Base-by-base conservation (phyloP, 2,329 filamentous ascomycete genomes). In the Arachnomyces sp. region DNA sequence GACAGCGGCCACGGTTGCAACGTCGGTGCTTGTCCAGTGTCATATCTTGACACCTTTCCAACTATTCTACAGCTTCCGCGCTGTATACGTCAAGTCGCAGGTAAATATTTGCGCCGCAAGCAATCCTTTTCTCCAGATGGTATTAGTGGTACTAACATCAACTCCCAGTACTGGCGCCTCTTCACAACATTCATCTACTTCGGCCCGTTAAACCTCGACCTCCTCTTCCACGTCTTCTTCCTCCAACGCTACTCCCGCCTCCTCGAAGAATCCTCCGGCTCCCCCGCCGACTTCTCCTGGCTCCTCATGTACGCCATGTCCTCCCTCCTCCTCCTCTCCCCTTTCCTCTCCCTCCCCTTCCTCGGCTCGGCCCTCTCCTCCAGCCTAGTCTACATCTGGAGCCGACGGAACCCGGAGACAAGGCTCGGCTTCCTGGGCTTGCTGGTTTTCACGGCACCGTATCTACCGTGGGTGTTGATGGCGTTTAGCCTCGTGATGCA, bases 171-270 rank as follows among this genome's bases (percentile, higher is more conserved):
- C 65, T 98, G 92, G 92, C 83, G 92, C 31, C 73, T 98, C n/a
- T 57, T 94, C 31, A 93, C 90, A 2, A 94, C 90, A 1, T 98
- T 98, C 67, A 78, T 96, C 57, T 98, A 96, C 70, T 96, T 96
- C 59, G 92, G 92, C 2, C 89, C 90, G 2, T 79, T 96, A 49
- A 92, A 83, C 20, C 78, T 98, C 58, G 92, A 96, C 61, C 80
- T 98, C 31, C 74, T 96, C 52, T 96, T 95, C 71, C 90, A 96
- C 63, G 84, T 96, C 61, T 98, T 95, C 75, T 98, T 98, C 68
- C 81, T 95, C 43, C 89, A 95, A 61, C 84, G 92, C 42, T 98
- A 98, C 64, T 89, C 90, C 5, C 84, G 92, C 37, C 82, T 96
- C 32, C 78, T 98, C 34, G 92, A 98, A 66, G 90, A 96, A 64